phyloP scores from a whole-genome alignment of 2,329 filamentous ascomycete genomes.

The Phialophora macrospora region DNA sequence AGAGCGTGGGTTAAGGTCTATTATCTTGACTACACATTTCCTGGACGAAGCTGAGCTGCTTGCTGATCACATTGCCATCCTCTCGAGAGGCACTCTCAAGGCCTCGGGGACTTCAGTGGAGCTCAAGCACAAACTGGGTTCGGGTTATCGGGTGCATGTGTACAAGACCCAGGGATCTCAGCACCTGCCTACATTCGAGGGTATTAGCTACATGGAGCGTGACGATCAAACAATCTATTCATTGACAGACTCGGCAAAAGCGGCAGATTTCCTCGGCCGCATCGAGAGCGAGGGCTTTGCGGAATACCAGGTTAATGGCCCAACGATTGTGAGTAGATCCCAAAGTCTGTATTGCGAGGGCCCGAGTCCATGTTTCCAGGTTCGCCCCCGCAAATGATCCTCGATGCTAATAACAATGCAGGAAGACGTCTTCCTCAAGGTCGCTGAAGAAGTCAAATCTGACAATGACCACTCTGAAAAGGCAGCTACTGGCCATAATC shows the following conservation, averaged over 20 bases:
- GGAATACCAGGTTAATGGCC: constrained; percentile 84
- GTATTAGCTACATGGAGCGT: constrained; percentile 61
- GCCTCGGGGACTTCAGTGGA: constrained; percentile 84
- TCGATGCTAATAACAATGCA: not conserved
- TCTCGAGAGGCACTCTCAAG: constrained; percentile 82
- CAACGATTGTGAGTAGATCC: constrained; percentile 63
- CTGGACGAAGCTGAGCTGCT: constrained; percentile 90
- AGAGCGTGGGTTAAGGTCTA: constrained; percentile 79
- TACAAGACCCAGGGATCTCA: constrained; percentile 60
- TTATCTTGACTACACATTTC: constrained; percentile 90
- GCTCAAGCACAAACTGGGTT: constrained; percentile 79
- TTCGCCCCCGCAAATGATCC: not conserved
- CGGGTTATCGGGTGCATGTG: constrained; percentile 81
- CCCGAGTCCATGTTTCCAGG: not conserved
- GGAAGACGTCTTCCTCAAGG: constrained; percentile 86
- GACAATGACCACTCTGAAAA: constrained; percentile 3
- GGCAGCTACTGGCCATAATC: constrained; percentile 14
- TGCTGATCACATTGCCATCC: constrained; percentile 83
- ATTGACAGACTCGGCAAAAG: constrained; percentile 70
- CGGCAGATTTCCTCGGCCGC: constrained; percentile 70
- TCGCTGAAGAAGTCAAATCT: constrained; percentile 74
- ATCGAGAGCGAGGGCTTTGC: constrained; percentile 70
- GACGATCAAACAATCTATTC: constrained; percentile 77
- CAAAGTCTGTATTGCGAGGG: not conserved
- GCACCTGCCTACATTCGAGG: constrained; percentile 56